phyloP scores from a whole-genome alignment of 305 asterid species.

The Solanum hybrid region DNA sequence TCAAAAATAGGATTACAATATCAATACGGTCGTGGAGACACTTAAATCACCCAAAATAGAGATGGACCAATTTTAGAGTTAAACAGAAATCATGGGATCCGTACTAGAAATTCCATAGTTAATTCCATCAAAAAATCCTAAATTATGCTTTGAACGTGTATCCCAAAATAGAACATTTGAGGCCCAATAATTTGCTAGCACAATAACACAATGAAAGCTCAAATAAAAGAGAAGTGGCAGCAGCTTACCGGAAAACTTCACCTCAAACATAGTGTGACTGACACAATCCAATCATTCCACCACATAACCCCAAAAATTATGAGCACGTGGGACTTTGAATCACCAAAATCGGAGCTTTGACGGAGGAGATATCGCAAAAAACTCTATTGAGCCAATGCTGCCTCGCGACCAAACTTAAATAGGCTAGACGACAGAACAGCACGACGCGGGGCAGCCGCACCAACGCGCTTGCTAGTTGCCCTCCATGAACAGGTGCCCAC shows the following conservation, averaged over 20 bases:
- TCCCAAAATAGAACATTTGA: background rate
- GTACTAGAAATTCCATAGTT: no score
- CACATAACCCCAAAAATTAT: background rate
- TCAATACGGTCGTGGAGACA: background rate
- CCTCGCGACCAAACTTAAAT: background rate
- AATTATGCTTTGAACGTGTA: background rate
- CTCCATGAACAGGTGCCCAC: background rate
- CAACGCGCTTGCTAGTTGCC: background rate
- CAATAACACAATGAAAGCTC: background rate
- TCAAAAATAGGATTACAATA: background rate
- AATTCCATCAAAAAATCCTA: background rate
- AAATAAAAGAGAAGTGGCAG: background rate
- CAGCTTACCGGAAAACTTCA: background rate
- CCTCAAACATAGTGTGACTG: background rate
- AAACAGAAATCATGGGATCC: background rate
- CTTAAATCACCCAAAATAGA: no score
- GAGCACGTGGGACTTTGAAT: background rate
- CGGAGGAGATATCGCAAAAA: no score
- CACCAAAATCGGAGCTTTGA: background rate
- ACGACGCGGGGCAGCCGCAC: background rate
- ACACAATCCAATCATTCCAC: background rate
- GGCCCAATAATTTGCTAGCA: background rate
- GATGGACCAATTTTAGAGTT: background rate
- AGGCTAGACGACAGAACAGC: background rate
- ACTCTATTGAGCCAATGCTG: background rate